Base-by-base conservation (phyloP, 371 early-diverging fungal species). In the Mortierella sp. region DNA sequence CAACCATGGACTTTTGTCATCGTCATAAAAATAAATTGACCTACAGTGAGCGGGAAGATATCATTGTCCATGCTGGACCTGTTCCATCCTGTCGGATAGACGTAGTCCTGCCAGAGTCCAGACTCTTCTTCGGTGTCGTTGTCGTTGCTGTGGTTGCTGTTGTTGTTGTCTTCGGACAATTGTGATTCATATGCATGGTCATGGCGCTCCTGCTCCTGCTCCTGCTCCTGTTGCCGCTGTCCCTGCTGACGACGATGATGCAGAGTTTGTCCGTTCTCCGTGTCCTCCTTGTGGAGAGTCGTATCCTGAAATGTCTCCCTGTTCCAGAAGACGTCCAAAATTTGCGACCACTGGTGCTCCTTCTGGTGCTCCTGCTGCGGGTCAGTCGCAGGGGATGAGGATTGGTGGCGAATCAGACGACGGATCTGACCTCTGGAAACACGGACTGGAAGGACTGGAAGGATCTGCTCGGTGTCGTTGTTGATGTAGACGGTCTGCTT, bases 71-170 rank as follows among this genome's bases (percentile, higher is more conserved):
- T 45, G 66, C 19, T 66, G 47, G 34, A 29, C 37, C 19, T 55
- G 66, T 41, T 61, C 37, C 43, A 16, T 26, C 37, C 64, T 40
- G 63, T 64, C n/a, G 69, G 34, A 26, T 63, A 34, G 22, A 65
- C 52, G 39, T 50, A 64, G 39, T 52, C 53, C 11, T 61, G 72
- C 72, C 72, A 71, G 45, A 65, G 53, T 37, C 39, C 41, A 71
- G 55, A 55, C 55, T 31, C 11, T 9, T 29, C 55, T 1, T 55
- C 55, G 19, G 3, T 31, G 31, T 55, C 55, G 55, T 29, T 55
- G 31, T 50, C 26, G 34, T 4, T 13, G 16, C 31, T 44, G 31
- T 11, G 24, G 8, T 43, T 45, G 24, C 2, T 52, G 31, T 45
- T 43, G 4, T 19, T 39, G 6, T 45, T 55, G 24, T 43, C 24